phyloP scores from a whole-genome alignment of 2,329 filamentous ascomycete genomes.

The Fusarium kyushuense region DNA sequence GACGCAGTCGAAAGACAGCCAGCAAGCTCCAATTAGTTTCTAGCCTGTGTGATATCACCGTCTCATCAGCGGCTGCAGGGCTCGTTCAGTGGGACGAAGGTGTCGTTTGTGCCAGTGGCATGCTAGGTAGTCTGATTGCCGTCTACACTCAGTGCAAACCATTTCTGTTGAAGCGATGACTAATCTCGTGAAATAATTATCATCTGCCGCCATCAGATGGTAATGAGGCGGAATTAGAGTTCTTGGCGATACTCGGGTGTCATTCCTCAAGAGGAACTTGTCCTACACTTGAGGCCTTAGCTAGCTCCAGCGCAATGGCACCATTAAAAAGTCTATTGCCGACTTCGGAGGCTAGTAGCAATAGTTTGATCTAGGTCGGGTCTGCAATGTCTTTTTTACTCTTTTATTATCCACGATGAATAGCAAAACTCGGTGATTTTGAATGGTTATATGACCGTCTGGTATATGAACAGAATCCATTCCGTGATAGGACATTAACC shows the following conservation, averaged over 20 bases:
- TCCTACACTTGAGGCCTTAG: conserved; percentile 1
- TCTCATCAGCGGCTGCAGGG: conserved; percentile 24
- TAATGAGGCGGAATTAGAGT: conserved; percentile 7
- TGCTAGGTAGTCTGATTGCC: conserved; percentile 21
- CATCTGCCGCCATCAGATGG: not conserved
- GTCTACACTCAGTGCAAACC: conserved; percentile 6
- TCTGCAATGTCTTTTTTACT: not conserved
- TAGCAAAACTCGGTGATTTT: not conserved
- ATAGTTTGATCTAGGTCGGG: not conserved
- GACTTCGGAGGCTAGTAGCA: not conserved
- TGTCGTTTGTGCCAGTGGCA: conserved; percentile 11
- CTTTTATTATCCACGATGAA: not conserved
- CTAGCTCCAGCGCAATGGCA: conserved; percentile 13
- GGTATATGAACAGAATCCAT: not conserved
- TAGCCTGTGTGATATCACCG: conserved; percentile 13
- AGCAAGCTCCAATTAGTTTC: conserved; percentile 12
- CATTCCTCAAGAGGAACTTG: conserved; percentile 25
- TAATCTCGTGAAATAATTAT: not conserved
- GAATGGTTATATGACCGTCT: not conserved
- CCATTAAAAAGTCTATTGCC: conserved; percentile 15
- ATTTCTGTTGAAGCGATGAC: not conserved
- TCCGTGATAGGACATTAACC: not conserved
- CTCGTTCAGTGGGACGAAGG: conserved; percentile 22
- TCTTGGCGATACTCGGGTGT: conserved; percentile 3
- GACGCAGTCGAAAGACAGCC: conserved; percentile 5